Conservation (phyloP, 176 grass and related monocot species). For the Thinopyrum elongatum region DNA sequence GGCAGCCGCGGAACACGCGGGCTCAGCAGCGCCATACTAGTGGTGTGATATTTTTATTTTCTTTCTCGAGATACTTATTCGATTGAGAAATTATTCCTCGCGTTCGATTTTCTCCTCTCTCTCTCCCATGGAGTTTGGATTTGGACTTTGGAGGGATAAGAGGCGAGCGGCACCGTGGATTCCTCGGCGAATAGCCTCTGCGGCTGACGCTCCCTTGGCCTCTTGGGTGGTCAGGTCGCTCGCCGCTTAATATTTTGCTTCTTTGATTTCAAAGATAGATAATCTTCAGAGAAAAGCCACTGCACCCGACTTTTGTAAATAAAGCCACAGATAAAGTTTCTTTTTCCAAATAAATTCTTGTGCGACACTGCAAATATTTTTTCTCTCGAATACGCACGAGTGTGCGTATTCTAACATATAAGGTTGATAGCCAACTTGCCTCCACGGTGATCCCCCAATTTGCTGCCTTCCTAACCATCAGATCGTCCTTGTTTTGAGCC, state of each 20-base stretch:
- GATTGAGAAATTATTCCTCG: background rate
- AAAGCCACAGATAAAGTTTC: too few species aligned
- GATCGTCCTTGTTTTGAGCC: too few species aligned
- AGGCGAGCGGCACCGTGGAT: slow-evolving; percentile 26
- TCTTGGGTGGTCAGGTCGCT: background rate
- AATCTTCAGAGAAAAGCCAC: too few species aligned
- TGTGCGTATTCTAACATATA: too few species aligned
- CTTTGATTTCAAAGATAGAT: background rate
- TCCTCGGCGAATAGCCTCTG: background rate
- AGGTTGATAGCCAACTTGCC: too few species aligned
- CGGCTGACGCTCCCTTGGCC: too few species aligned
- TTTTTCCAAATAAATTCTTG: too few species aligned
- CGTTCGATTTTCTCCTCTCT: background rate
- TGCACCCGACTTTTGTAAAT: too few species aligned
- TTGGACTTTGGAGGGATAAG: slow-evolving; percentile 28
- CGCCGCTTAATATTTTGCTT: background rate
- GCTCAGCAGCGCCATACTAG: slow-evolving; percentile 75
- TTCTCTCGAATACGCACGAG: too few species aligned
- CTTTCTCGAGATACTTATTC: background rate
- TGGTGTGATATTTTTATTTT: background rate
- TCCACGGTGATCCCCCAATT: too few species aligned
- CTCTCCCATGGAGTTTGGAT: background rate
- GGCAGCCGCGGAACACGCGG: slow-evolving; percentile 62
- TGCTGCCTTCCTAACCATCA: too few species aligned
- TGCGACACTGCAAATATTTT: too few species aligned